Percentiles rank a stretch among this genome's conserved stretches.
Evolutionary conservation across 257 asterid genomes (phyloP).

Genomic region (Perilla frutescens): DNA sequence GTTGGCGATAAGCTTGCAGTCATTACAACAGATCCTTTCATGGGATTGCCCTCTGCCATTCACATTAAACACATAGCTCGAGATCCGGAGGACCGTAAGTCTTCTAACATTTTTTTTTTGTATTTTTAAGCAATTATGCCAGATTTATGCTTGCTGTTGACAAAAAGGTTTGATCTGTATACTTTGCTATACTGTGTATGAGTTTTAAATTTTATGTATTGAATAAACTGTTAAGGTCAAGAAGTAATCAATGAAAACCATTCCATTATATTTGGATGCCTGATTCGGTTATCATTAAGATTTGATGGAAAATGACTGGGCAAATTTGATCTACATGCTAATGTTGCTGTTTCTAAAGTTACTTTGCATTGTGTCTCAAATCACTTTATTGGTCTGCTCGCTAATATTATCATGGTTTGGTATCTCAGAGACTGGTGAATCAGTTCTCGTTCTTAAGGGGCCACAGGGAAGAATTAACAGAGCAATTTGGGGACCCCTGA

Average conservation of each 20-base stretch:
- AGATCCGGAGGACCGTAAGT: conserved; percentile 77
- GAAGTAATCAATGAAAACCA: neutral
- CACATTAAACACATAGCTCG: conserved; percentile 72
- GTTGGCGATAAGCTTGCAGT: conserved; percentile 86
- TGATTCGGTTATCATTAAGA: neutral
- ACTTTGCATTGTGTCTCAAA: conserved; percentile 14
- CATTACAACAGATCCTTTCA: conserved; percentile 87
- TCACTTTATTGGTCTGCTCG: conserved; percentile 17
- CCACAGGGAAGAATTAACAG: conserved; percentile 89
- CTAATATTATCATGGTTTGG: conserved; percentile 21
- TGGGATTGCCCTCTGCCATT: conserved; percentile 81
- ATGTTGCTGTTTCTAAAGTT: neutral
- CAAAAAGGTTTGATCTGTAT: conserved; percentile 13
- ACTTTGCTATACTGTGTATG: neutral
- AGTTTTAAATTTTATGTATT: neutral
- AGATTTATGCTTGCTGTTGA: neutral
- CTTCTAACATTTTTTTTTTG: neutral
- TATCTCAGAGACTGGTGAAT: conserved; percentile 70
- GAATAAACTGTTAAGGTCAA: neutral
- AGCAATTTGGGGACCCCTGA: conserved; percentile 98
- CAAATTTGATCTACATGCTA: neutral
- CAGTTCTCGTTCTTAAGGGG: conserved; percentile 70
- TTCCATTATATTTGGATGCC: neutral
- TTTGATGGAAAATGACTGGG: neutral
- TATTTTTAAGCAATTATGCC: neutral